These are phyloP conservation scores for Populus tremula DNA, from an alignment of 345 rosid genomes.

Conservation along the genomic window DNA sequence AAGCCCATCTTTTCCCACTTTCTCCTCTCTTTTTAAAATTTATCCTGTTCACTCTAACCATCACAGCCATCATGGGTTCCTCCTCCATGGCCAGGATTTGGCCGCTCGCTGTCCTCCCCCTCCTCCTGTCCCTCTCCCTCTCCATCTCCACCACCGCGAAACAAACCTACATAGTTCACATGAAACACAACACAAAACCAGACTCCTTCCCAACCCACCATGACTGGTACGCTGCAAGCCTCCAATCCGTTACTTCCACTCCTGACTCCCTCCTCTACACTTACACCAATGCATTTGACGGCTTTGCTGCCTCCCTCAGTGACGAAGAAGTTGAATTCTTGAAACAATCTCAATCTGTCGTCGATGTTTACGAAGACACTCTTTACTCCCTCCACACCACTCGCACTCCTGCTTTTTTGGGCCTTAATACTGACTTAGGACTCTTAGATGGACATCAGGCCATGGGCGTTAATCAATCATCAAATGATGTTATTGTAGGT, in stretches of 20 bases:
- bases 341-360: conserved; percentile 43
- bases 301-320: conserved; percentile 69
- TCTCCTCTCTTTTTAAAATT: too few relatives aligned
- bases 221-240: conserved; percentile 67
- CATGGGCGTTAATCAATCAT: conserved; percentile 37
- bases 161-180: conserved; percentile 71
- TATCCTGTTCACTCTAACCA: neutral
- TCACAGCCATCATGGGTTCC: conserved; percentile 3
- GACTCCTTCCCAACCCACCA: conserved; percentile 48
- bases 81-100: neutral
- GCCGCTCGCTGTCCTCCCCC: conserved; percentile 10
- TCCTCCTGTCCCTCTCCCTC: conserved; percentile 5
- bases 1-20: too few relatives aligned
- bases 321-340: conserved; percentile 51
- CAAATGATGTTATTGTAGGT: conserved; percentile 60
- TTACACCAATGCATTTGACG: conserved; percentile 58
- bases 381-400: conserved; percentile 80
- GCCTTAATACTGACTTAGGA: conserved; percentile 49
- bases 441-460: conserved; percentile 27
- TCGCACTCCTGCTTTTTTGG: conserved; percentile 73
- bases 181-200: conserved; percentile 61
- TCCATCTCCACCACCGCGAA: conserved; percentile 21
- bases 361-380: conserved; percentile 69
- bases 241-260: conserved; percentile 47
- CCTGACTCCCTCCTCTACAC: conserved; percentile 58